Base-by-base conservation (phyloP, 2,329 filamentous ascomycete genomes). In the Macrophomina phaseolina region DNA sequence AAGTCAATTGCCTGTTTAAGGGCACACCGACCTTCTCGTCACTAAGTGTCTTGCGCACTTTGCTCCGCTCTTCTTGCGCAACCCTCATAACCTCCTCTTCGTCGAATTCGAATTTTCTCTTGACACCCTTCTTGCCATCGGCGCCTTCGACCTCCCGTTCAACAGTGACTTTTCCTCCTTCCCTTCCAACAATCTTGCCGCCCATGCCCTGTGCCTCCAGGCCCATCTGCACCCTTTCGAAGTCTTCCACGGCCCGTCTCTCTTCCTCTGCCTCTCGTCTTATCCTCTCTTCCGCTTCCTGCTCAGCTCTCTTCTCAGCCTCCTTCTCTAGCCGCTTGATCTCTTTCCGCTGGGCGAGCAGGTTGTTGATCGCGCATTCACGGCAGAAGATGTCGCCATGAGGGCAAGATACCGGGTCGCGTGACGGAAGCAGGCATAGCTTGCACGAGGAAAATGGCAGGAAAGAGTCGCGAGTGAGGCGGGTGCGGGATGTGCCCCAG, bases 341-440 rank as follows among this genome's bases (percentile, higher is more conserved):
- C 76, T 98, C 95, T 80, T 94, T 91, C 72, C 92, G 90, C 79
- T 99, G 94, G 0, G 93, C 87, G 1, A 98, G 84, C n/a, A 99
- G 89, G 73, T 98, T 97, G 71, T 84, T 89, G 64, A 98, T 87
- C 8, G 93, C 94, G 81, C 94, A 99, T 81, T 98, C 95, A 72
- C 93, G 89, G 78, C 94, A 99, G 82, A 98, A 98, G 14, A 99
- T 84, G 78, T 98, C 94, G 68, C 94, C 94, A 70, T 89, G 87
- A 2, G 80, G 83, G 78, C 94, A 98, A 28, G 92, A 89, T 42
- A 97, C 93, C 0, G 95, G 94, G 55, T 93, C 88, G 36, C 90
- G 87, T 23, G 94, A 91, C 7, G 90, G 87, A 68, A 93, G 87
- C 16, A 98, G 89, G 75, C 94, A 99, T 34, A 99, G 85, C 64